phyloP scores from a whole-genome alignment of 345 rosid species.

The Laguncularia racemosa region DNA sequence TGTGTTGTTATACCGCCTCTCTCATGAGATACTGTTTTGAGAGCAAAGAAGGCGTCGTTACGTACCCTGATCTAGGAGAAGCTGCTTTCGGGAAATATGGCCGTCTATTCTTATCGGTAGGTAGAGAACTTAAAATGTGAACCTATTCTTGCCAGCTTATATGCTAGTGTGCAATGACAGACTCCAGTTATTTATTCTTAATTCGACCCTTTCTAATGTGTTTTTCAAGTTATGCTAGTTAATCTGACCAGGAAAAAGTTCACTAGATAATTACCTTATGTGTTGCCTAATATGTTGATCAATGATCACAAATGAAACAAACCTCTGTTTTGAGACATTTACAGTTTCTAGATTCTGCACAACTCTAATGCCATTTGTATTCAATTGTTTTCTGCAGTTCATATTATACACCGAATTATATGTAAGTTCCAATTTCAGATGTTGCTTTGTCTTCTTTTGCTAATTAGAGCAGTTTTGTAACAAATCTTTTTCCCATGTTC shows the following conservation, averaged over 20 bases:
- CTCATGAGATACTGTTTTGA: slow-evolving; percentile 84
- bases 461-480: slow-evolving; percentile 7
- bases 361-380: slow-evolving; percentile 16
- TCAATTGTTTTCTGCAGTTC: slow-evolving; percentile 48
- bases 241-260: not conserved
- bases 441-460: slow-evolving; percentile 2
- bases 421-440: slow-evolving; percentile 38
- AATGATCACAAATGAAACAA: not conserved
- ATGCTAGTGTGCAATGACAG: too few relatives aligned
- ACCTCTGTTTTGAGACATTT: not conserved
- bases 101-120: slow-evolving; percentile 68
- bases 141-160: too few relatives aligned
- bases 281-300: not conserved
- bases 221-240: too few relatives aligned
- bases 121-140: slow-evolving; percentile 14
- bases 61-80: slow-evolving; percentile 92
- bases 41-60: slow-evolving; percentile 53
- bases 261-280: too few relatives aligned
- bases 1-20: slow-evolving; percentile 80
- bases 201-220: too few relatives aligned
- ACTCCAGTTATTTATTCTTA: too few relatives aligned
- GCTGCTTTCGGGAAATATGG: slow-evolving; percentile 94
- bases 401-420: slow-evolving; percentile 70
- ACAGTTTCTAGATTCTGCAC: not conserved
- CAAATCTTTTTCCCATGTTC: slow-evolving; percentile 13